These are phyloP conservation scores for Pneumocystis sp. DNA, from an alignment of 1,139 yeast genomes.

Conservation along the genomic window DNA sequence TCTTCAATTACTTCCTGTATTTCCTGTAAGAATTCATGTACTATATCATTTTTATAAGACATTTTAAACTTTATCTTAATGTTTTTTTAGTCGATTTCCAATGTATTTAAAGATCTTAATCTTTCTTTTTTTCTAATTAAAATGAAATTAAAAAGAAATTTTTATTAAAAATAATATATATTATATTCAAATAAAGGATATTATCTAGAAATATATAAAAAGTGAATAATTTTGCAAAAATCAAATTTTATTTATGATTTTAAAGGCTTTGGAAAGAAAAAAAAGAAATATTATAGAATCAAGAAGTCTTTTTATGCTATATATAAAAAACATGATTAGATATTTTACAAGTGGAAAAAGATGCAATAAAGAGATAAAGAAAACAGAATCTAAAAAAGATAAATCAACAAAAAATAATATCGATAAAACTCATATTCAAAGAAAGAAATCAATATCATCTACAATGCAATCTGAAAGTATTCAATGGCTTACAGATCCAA, in stretches of 20 bases:
- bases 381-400: not conserved
- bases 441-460: not conserved
- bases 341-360: not conserved
- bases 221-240: not conserved
- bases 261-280: not conserved
- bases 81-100: not conserved
- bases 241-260: not conserved
- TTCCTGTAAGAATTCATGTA: slow-evolving; percentile 15
- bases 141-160: not conserved
- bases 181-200: too few species aligned
- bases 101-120: not conserved
- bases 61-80: slow-evolving; percentile 1
- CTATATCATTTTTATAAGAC: slow-evolving; percentile 16
- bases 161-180: not conserved
- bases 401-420: not conserved
- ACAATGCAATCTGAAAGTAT: not conserved
- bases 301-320: not conserved
- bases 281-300: not conserved
- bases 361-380: not conserved
- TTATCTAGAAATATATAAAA: too few species aligned
- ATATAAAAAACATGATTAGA: not conserved
- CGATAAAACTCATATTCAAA: not conserved
- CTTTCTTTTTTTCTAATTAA: not conserved
- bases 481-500: not conserved
- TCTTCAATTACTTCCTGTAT: slow-evolving; percentile 24